These are phyloP conservation scores for Trichosporon sp. DNA, from an alignment of 1,284 basidiomycete species.

Conservation along the genomic window DNA sequence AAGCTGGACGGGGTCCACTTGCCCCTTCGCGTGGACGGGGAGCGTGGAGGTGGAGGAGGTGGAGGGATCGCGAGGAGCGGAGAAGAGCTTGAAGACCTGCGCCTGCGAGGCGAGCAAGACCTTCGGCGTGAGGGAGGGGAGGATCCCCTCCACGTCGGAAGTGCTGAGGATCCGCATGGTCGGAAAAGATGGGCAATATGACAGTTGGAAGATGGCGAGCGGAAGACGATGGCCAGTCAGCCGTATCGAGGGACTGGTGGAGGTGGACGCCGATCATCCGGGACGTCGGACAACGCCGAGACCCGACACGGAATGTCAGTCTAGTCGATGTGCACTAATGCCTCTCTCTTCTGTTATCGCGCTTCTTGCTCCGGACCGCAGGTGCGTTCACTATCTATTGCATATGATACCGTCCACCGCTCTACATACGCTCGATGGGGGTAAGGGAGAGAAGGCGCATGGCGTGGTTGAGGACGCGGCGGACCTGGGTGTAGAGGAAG, in stretches of 20 bases:
- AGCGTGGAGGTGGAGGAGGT: neutral
- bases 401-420: neutral
- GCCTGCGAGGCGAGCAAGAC: conserved; percentile 2
- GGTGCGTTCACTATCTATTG: conserved; percentile 5
- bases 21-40: neutral
- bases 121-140: conserved; percentile 26
- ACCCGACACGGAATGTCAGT: neutral
- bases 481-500: conserved; percentile 82
- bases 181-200: too few relatives aligned
- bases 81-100: neutral
- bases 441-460: conserved; percentile 83
- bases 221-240: too few relatives aligned
- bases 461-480: conserved; percentile 79
- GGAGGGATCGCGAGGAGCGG: neutral
- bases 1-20: neutral
- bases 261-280: neutral
- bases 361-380: neutral
- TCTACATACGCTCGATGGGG: conserved; percentile 85
- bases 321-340: neutral
- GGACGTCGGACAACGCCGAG: neutral
- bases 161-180: conserved; percentile 29
- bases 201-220: too few relatives aligned
- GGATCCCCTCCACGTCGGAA: conserved; percentile 31
- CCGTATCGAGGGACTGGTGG: too few relatives aligned
- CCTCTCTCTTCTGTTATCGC: neutral